phyloP scores from a whole-genome alignment of 163 green algal genomes.

The Scenedesmus sp. region DNA sequence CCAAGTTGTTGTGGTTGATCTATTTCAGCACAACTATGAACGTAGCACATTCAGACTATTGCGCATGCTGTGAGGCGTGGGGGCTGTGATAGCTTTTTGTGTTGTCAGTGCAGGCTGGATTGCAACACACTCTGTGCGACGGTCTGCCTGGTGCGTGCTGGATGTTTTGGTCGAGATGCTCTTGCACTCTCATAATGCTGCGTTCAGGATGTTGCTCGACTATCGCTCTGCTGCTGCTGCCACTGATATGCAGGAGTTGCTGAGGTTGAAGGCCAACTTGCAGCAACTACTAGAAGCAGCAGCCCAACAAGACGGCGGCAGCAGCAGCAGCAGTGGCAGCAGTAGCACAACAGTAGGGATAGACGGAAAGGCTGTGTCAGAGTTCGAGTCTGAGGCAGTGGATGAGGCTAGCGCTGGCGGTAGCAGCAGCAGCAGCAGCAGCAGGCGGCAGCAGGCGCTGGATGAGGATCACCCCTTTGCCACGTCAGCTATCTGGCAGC shows the following conservation, averaged over 20 bases:
- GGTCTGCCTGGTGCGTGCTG: no score
- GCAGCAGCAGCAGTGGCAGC: conserved; percentile 18
- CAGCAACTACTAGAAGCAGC: conserved; percentile 34
- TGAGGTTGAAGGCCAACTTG: conserved; percentile 52
- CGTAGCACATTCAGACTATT: no score
- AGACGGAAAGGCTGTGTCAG: not conserved
- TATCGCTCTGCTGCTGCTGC: not conserved
- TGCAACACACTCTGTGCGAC: no score
- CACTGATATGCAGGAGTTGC: conserved; percentile 41
- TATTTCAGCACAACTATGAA: no score
- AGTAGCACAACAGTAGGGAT: not conserved
- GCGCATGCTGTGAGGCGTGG: no score
- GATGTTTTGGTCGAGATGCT: no score
- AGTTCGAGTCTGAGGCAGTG: not conserved
- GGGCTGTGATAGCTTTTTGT: no score
- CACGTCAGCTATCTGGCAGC: conserved; percentile 68
- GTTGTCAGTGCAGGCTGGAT: no score
- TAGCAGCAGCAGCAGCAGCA: not conserved
- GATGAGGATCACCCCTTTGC: conserved; percentile 50
- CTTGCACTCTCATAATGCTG: not conserved
- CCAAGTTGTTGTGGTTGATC: not conserved
- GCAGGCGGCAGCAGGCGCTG: not conserved
- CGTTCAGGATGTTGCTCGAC: no score
- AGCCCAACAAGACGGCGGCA: not conserved
- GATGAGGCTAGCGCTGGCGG: not conserved